Base-by-base conservation (phyloP, 306 rosid species). In the Heteromeles arbutifolia region DNA sequence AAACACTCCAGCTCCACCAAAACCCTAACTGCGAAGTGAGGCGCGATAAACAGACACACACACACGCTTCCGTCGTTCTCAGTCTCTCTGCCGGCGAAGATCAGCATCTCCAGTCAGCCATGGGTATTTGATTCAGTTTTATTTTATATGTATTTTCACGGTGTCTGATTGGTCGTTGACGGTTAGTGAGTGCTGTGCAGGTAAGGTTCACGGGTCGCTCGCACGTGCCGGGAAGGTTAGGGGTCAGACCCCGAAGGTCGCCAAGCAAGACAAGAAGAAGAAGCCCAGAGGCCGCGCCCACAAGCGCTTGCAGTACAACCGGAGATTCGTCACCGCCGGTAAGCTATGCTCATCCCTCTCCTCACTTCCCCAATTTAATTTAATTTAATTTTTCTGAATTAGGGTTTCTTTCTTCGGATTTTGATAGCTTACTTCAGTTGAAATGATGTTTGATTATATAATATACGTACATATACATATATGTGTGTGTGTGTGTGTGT, bases 211-310 rank as follows among this genome's bases (percentile, higher is more conserved):
- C 72, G 92, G 89, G 52, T 88, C 92, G 6, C 56, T 88, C 82
- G 92, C 92, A 29, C 92, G 89, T 82, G 92, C 92, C 28, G 92
- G 92, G 2, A 88, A 88, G 83, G 92, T 88, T 61, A 83, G 92
- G 53, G 92, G 89, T 39, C 92, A 88, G 77, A 88, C 89, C 22
- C 92, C 89, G 1, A 88, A 88, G 83, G 89, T 88, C 12, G 88
- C 92, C 25, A 88, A 88, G 83, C 89, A 85, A 41, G 92, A 88
- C 69, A 88, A 88, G 89, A 85, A 84, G 86, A 88, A 85, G 85
- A 81, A 85, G 78, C 88, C 89, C 72, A 82, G 92, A 53, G 89
- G 92, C 17, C 85, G 92, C 37, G 89, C 92, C 4, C 85, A 88
- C 85, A 88, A 88, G 86, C 84, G 92, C 44, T 81, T 88, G 88